A percentile compares a stretch with the other conserved stretches of the same genome.
phyloP scores from a whole-genome alignment of 2,329 filamentous ascomycete species.

The Fusarium domesticum region DNA sequence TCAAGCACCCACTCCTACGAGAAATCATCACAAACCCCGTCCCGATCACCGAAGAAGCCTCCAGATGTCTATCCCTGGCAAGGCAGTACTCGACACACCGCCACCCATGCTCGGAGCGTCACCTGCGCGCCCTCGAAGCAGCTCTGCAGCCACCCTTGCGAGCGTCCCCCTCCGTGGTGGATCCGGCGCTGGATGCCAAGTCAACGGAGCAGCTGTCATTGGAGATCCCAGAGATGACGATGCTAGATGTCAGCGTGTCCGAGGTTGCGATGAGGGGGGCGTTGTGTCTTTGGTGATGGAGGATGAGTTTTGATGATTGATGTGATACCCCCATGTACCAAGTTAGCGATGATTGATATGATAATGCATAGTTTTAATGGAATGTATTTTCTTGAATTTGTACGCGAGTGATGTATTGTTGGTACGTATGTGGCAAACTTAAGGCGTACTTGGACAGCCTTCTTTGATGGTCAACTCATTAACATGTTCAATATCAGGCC shows the following conservation, averaged over 20 bases:
- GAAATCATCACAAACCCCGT: slow-evolving; percentile 17
- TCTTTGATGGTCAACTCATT: no score
- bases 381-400: no score
- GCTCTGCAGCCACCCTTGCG: slow-evolving; percentile 17
- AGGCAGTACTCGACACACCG: slow-evolving; percentile 16
- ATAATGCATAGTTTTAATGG: no score
- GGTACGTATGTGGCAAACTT: no score
- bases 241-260: slow-evolving; percentile 25
- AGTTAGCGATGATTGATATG: background rate
- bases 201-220: slow-evolving; percentile 6
- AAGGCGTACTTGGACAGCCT: no score
- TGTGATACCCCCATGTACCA: background rate
- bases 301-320: background rate
- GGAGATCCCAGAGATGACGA: slow-evolving; percentile 16
- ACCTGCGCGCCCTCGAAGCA: slow-evolving; percentile 17
- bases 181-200: slow-evolving; percentile 20
- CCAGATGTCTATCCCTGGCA: slow-evolving; percentile 22
- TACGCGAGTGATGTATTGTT: no score
- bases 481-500: no score
- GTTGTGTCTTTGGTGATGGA: slow-evolving; percentile 22
- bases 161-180: slow-evolving; percentile 14
- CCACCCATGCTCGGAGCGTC: slow-evolving; percentile 15
- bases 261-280: slow-evolving; percentile 8
- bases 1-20: slow-evolving; percentile 21
- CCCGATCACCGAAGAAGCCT: slow-evolving; percentile 18